Evolutionary conservation across 441 rosid genomes (phyloP), one percentile per base, ranked within the genome.

Genomic region (Gossypium aridum): DNA sequence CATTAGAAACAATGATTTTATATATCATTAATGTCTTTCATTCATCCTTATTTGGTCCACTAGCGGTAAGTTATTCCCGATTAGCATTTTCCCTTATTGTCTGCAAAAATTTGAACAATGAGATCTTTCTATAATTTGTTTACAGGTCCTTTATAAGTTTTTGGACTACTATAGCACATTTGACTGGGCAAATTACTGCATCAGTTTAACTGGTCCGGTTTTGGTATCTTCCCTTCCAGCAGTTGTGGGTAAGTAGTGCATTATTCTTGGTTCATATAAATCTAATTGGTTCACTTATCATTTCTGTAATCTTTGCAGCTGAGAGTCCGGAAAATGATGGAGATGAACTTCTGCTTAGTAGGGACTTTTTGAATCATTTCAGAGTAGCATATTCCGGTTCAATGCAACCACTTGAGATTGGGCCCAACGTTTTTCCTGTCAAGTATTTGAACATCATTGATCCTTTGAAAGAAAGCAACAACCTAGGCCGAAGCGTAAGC

Each of bases 401-500:
- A 20, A 75, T 76, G 10, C 87, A 81, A 67, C 80, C 82, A 53
- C 71, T 68, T 10, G 90, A 88, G 67, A 71, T 57, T 59, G 76
- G 75, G 55, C 76, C 76, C 74, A 76, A 72, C 45, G 87, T 54
- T 22, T 93, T 93, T 79, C 82, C 80, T 54, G 49, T 87, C 62
- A 93, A 85, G 90, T 83, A 86, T 83, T 82, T 96, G 66, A 96
- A 93, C 83, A 88, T 96, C 67, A 55, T 91, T 72, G 99, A 93
- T 88, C 99, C 99, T 81, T 80, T 96, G 31, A 92, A 89, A 76
- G 86, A 82, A 71, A 82, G 74, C 83, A 96, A 96, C 88, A 96
- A 96, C 85, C 87, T 96, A 14, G 99, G 98, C 37, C 97, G 92
- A 69, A 92, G 99, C 76, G 94, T 96, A 70, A 86, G 91, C 80